phyloP scores from a whole-genome alignment of 352 stramenopile species.

The Phytophthora podocarpi region DNA sequence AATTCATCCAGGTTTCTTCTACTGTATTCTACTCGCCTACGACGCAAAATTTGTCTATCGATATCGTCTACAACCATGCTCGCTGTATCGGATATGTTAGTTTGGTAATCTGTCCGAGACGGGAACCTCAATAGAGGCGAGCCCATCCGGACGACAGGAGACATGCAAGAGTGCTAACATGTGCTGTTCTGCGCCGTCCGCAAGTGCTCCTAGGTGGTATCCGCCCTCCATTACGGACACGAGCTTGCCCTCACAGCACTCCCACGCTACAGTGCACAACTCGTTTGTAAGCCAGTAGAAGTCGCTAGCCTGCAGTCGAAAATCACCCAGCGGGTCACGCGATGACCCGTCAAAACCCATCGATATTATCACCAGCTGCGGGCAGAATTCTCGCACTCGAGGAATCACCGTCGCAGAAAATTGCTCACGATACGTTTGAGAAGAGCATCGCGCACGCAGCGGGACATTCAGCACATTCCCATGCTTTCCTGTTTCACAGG shows the following conservation, averaged over 20 bases:
- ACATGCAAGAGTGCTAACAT: constrained; percentile 49
- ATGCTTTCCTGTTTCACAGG: constrained; percentile 39
- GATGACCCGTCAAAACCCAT: constrained; percentile 86
- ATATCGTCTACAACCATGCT: not conserved
- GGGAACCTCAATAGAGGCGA: constrained; percentile 7
- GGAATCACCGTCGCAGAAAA: constrained; percentile 43
- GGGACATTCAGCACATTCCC: constrained; percentile 58
- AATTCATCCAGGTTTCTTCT: too few relatives aligned
- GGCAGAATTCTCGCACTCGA: constrained; percentile 59
- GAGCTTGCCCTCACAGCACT: constrained; percentile 48
- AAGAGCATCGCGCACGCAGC: constrained; percentile 38
- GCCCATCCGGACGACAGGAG: constrained; percentile 30
- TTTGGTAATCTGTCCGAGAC: constrained; percentile 16
- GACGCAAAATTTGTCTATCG: constrained; percentile 12
- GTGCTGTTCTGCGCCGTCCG: constrained; percentile 57
- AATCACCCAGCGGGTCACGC: constrained; percentile 51
- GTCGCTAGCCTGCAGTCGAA: constrained; percentile 47
- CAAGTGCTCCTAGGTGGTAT: constrained; percentile 56
- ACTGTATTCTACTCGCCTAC: constrained; percentile 2
- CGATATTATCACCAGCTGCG: constrained; percentile 84
- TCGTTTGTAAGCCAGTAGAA: constrained; percentile 67
- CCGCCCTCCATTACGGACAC: constrained; percentile 66
- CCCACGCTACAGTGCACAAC: constrained; percentile 46
- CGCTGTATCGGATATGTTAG: constrained; percentile 1
- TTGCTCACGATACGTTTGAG: constrained; percentile 40